A percentile compares a stretch with the other conserved stretches of the same genome.
Conservation (phyloP, 2,329 filamentous ascomycete genomes). For the Zymoseptoria crescenta region DNA sequence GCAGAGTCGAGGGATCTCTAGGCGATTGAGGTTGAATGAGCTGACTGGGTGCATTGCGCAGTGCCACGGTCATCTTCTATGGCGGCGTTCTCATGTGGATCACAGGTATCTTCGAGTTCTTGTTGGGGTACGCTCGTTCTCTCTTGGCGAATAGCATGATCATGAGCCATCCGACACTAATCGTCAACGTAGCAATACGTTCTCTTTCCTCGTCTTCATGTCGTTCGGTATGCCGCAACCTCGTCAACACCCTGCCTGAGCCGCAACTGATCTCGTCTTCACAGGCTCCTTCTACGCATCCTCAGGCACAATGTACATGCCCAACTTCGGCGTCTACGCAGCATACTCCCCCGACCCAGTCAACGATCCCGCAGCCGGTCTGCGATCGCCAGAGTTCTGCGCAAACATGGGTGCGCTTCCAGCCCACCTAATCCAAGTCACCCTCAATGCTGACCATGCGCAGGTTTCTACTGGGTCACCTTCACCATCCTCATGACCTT, state of each 20-base stretch:
- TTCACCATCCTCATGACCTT: slow-evolving; percentile 15
- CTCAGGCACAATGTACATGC: slow-evolving; percentile 12
- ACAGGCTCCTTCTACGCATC: slow-evolving; percentile 14
- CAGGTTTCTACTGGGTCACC: slow-evolving; percentile 14
- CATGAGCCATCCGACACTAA: not conserved
- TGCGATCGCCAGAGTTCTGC: slow-evolving; percentile 5
- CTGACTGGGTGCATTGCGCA: not conserved
- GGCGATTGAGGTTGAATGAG: not conserved
- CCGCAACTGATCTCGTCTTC: not conserved
- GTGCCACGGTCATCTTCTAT: slow-evolving; percentile 16
- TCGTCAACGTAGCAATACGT: slow-evolving; percentile 9
- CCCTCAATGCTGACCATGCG: not conserved
- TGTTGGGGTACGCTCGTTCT: slow-evolving; percentile 6
- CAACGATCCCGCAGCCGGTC: slow-evolving; percentile 6
- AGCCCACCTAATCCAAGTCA: not conserved
- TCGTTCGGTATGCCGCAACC: slow-evolving; percentile 16
- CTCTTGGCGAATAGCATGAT: not conserved
- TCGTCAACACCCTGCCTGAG: too few relatives aligned
- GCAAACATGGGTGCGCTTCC: slow-evolving; percentile 9
- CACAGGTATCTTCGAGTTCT: slow-evolving; percentile 13
- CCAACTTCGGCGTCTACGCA: slow-evolving; percentile 12
- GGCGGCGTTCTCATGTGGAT: slow-evolving; percentile 17
- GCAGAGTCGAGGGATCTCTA: not conserved
- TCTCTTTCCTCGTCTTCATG: slow-evolving; percentile 18
- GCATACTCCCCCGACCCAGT: slow-evolving; percentile 10